A percentile compares a stretch with the other conserved stretches of the same genome.
Conservation (phyloP, 2,329 filamentous ascomycete species). For the Cryphonectria japonica region DNA sequence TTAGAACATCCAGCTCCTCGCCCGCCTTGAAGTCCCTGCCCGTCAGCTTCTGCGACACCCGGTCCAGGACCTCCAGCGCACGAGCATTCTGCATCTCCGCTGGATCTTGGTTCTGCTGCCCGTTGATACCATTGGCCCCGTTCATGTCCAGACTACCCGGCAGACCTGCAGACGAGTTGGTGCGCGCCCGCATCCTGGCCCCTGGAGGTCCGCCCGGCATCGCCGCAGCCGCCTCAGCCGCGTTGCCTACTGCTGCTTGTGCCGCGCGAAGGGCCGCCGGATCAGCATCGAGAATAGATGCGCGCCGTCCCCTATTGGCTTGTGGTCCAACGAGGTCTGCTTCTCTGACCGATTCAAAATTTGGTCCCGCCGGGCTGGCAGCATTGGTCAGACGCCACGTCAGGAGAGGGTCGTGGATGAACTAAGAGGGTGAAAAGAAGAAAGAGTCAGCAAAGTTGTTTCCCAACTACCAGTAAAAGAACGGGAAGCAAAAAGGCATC, state of each 20-base stretch:
- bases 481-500: background rate
- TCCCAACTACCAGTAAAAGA: background rate
- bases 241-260: constrained; percentile 38
- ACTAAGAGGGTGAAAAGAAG: constrained; percentile 54
- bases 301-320: constrained; percentile 61
- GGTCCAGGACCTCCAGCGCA: constrained; percentile 85
- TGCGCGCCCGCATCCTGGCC: constrained; percentile 58
- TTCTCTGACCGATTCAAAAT: constrained; percentile 67
- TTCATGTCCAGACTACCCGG: constrained; percentile 39
- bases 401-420: constrained; percentile 98
- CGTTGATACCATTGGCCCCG: constrained; percentile 43
- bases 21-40: constrained; percentile 87
- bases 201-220: constrained; percentile 52
- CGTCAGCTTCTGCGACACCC: constrained; percentile 94
- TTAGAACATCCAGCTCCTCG: constrained; percentile 82
- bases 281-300: constrained; percentile 70
- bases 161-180: constrained; percentile 58
- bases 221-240: constrained; percentile 34
- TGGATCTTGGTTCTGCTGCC: constrained; percentile 44
- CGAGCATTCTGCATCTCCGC: constrained; percentile 89
- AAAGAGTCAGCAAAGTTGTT: constrained; percentile 31
- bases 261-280: constrained; percentile 62
- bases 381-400: constrained; percentile 86
- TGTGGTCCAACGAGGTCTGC: constrained; percentile 52
- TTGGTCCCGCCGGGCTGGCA: constrained; percentile 66